These are phyloP conservation scores for Litsea cubeba DNA, from an alignment of 164 flowering plant species.

Conservation along the genomic window DNA sequence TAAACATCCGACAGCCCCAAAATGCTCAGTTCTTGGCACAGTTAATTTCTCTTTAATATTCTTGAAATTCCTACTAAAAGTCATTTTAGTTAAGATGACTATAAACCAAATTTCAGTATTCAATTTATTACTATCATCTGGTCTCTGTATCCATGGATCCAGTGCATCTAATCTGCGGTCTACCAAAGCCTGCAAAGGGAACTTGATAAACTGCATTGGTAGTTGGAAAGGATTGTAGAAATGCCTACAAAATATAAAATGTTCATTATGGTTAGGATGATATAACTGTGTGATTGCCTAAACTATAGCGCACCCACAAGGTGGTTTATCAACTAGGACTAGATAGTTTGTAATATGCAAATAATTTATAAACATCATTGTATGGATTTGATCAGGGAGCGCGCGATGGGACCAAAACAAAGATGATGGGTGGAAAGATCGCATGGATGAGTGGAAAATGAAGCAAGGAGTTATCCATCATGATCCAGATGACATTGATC, in stretches of 20 bases:
- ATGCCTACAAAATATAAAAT: too few species aligned
- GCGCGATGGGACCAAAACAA: conserved; percentile 85
- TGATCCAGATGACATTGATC: conserved; percentile 59
- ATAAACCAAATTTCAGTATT: too few species aligned
- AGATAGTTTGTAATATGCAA: background rate
- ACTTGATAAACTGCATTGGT: background rate
- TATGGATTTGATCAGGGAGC: conserved; percentile 43
- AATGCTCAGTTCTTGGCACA: too few species aligned
- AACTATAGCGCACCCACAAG: background rate
- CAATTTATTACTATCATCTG: too few species aligned
- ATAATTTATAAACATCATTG: background rate
- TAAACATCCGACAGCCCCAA: conserved; percentile 9
- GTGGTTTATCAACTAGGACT: background rate
- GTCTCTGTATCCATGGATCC: too few species aligned
- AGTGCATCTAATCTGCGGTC: too few species aligned
- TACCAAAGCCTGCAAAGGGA: too few species aligned
- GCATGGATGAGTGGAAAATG: conserved; percentile 91
- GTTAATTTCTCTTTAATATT: too few species aligned
- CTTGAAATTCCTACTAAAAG: too few species aligned
- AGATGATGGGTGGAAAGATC: conserved; percentile 81
- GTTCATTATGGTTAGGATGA: background rate
- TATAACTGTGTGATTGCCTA: background rate
- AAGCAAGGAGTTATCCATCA: conserved; percentile 77
- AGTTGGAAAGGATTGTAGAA: too few species aligned
- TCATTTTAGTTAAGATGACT: too few species aligned